phyloP scores from a whole-genome alignment of 495 filamentous ascomycete genomes.

The Penicillium lagena region DNA sequence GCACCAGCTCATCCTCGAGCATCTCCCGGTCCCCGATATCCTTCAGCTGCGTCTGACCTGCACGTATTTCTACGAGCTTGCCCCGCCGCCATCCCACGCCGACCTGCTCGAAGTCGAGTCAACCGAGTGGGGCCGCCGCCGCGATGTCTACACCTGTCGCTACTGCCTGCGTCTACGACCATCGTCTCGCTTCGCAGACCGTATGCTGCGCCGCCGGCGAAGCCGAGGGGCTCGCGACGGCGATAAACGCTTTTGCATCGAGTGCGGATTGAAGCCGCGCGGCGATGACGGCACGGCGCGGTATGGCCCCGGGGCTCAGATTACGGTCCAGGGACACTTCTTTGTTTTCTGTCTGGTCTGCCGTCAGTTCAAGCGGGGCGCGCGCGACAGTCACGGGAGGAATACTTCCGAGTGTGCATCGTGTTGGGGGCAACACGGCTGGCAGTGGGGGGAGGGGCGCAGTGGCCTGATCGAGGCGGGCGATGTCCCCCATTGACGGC shows the following conservation, averaged over 20 bases:
- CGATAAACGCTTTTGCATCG: constrained; percentile 27
- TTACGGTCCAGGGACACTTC: constrained; percentile 12
- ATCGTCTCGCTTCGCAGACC: constrained; percentile 19
- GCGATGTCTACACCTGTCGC: constrained; percentile 28
- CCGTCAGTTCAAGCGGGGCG: constrained; percentile 12
- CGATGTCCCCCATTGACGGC: no score
- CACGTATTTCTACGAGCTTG: constrained; percentile 16
- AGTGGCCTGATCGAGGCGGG: no score
- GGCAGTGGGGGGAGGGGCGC: background rate
- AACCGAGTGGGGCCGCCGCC: constrained; percentile 14
- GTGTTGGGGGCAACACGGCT: constrained; percentile 3
- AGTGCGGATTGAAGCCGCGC: constrained; percentile 26
- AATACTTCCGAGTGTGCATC: constrained; percentile 4
- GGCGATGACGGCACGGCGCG: constrained; percentile 13
- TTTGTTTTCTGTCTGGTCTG: constrained; percentile 27
- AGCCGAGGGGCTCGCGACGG: constrained; percentile 14
- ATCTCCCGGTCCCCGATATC: constrained; percentile 50
- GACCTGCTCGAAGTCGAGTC: constrained; percentile 23
- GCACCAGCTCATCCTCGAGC: constrained; percentile 47
- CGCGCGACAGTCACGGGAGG: constrained; percentile 8
- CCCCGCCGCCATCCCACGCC: constrained; percentile 17
- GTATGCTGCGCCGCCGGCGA: constrained; percentile 22
- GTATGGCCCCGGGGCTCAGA: constrained; percentile 24
- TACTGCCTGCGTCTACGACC: constrained; percentile 30
- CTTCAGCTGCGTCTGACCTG: constrained; percentile 47